These are phyloP conservation scores for Cryptosporidium muris DNA, from an alignment of 169 alveolate species.

Conservation along the genomic window DNA sequence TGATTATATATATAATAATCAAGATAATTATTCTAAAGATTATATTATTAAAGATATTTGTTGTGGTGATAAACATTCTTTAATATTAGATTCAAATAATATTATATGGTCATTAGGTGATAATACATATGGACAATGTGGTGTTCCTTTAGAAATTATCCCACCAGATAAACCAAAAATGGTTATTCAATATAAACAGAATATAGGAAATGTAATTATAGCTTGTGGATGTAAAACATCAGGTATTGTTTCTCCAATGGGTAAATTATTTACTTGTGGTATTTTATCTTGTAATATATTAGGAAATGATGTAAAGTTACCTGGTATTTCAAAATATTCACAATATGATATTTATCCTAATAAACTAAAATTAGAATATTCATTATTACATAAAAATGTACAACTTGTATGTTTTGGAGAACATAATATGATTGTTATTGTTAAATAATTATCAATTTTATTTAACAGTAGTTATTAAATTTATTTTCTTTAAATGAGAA, in stretches of 20 bases:
- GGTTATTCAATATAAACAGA: too few relatives aligned
- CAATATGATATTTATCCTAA: background rate
- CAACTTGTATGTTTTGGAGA: conserved; percentile 22
- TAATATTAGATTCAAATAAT: conserved; percentile 29
- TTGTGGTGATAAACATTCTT: conserved; percentile 65
- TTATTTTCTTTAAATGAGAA: background rate
- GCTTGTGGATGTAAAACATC: conserved; percentile 55
- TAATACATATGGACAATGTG: conserved; percentile 68
- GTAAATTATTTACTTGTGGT: conserved; percentile 63
- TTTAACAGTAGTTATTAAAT: background rate
- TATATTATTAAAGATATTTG: conserved; percentile 30
- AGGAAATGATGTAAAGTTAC: background rate
- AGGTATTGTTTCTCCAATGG: conserved; percentile 55
- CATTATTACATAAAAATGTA: conserved; percentile 46
- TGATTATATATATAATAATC: background rate
- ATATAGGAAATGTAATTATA: background rate
- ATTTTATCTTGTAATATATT: background rate
- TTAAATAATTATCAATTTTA: conserved; percentile 2
- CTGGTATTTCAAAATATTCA: conserved; percentile 55
- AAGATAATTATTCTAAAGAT: background rate
- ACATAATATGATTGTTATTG: conserved; percentile 10
- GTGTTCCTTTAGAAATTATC: conserved; percentile 18
- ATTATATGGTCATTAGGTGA: conserved; percentile 54
- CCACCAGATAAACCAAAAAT: conserved; percentile 6
- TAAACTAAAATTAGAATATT: conserved; percentile 29